Percentiles rank a stretch among this genome's conserved stretches.
phyloP scores from a whole-genome alignment of 192 early-diverging fungal genomes.

The Coemansia sp. region DNA sequence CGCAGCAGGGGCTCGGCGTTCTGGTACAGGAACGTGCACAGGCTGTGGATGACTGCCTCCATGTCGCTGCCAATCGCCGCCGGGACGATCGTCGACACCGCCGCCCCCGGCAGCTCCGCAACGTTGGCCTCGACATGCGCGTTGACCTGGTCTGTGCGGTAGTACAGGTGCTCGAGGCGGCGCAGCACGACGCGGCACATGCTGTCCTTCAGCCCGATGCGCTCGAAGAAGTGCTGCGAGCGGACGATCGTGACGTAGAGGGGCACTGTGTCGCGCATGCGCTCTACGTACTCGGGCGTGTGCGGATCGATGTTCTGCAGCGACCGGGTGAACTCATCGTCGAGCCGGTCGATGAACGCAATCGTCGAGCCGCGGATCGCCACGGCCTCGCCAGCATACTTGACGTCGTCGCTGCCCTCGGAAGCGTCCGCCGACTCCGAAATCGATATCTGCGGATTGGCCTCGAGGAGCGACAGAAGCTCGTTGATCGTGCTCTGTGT shows the following conservation, averaged over 20 bases:
- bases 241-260: slow-evolving; percentile 89
- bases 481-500: slow-evolving; percentile 70
- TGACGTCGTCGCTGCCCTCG: slow-evolving; percentile 35
- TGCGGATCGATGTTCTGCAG: slow-evolving; percentile 97
- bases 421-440: slow-evolving; percentile 60
- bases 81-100: slow-evolving; percentile 54
- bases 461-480: slow-evolving; percentile 78
- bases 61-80: slow-evolving; percentile 51
- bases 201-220: slow-evolving; percentile 57
- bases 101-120: slow-evolving; percentile 54
- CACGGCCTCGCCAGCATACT: slow-evolving; percentile 64
- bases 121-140: slow-evolving; percentile 61
- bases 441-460: slow-evolving; percentile 68
- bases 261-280: slow-evolving; percentile 85
- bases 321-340: slow-evolving; percentile 96
- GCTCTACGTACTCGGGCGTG: slow-evolving; percentile 93
- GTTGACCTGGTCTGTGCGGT: slow-evolving; percentile 90
- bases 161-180: slow-evolving; percentile 95
- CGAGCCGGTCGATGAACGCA: slow-evolving; percentile 87
- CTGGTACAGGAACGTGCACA: slow-evolving; percentile 91
- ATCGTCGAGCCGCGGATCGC: slow-evolving; percentile 81
- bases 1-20: slow-evolving; percentile 80
- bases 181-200: slow-evolving; percentile 78
- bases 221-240: slow-evolving; percentile 84
- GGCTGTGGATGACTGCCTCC: slow-evolving; percentile 67